Base-by-base conservation (phyloP, 768 basidiomycete genomes). In the Agaricus sinodeliciosus region DNA sequence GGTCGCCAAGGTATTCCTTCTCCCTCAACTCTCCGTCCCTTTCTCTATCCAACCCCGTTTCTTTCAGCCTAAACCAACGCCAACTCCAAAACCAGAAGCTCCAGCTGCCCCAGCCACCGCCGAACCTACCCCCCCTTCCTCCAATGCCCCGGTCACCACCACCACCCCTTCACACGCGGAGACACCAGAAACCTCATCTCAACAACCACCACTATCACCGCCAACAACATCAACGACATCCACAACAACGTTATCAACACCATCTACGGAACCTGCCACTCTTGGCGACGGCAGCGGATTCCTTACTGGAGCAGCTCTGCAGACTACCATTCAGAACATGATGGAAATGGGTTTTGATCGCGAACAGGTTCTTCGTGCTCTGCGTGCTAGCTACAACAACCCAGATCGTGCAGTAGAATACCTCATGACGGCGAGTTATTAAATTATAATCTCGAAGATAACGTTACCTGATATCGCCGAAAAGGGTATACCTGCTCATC, bases 381-480 rank as follows among this genome's bases (percentile, higher is more conserved):
- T 99, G 65, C 77, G 92, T 55, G 96, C 94, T 25, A 94, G 90
- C 64, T 99, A 80, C 72, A 99, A 99, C 69, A 98, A 99, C 69
- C 90, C 96, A 7, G 94, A 98, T 61, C 81, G 96, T 27, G 96
- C 96, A 6, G 95, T 93, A n/a, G 96, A 99, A 67, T 99, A 99
- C 68, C 72, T 99, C 51, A 86, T 98, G 81, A 95, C 65, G 55
- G 95, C 94, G 60, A 59, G 86, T 71, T 11, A 31, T 39, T 11
- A 7, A 22, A 27, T 13, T 16, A 26, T 49, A n/a, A 39, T 9
- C 11, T 44, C 43, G 39, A 41, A 39, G 39, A 18, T 43, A 34
- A 45, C 36, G n/a, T 31, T 36, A 46, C 48, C 13, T 60, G 48
- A 58, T 53, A 51, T 51, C 25, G 19, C 51, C 52, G 4, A 47